These are phyloP conservation scores for Limtongia smithiae DNA, from an alignment of 805 yeast genomes.

Conservation along the genomic window DNA sequence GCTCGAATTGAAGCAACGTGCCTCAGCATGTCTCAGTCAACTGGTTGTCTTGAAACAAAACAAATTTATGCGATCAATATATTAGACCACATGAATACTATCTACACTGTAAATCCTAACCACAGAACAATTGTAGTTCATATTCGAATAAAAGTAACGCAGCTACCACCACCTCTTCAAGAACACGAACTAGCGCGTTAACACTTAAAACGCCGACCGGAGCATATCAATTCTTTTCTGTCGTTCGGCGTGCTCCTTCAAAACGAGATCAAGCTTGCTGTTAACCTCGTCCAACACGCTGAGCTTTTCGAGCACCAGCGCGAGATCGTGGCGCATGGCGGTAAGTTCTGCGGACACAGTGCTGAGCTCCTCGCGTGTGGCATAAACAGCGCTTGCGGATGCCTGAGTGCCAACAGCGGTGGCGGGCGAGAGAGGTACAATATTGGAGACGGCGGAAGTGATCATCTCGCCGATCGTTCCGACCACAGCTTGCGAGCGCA, in stretches of 20 bases:
- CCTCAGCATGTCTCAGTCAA: too few relatives aligned
- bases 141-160: not conserved
- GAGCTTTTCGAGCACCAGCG: not conserved
- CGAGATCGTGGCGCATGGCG: conserved; percentile 1
- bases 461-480: not conserved
- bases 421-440: not conserved
- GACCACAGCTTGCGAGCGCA: not conserved
- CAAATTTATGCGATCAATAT: too few relatives aligned
- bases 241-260: conserved; percentile 2
- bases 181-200: not conserved
- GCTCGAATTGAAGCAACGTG: too few relatives aligned
- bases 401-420: not conserved
- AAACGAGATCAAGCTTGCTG: conserved; percentile 8
- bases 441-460: not conserved
- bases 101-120: too few relatives aligned
- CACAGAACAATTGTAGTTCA: too few relatives aligned
- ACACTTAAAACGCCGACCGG: conserved; percentile 2
- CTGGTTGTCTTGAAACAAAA: too few relatives aligned
- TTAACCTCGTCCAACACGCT: conserved; percentile 3
- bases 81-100: too few relatives aligned
- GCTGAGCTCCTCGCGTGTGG: not conserved
- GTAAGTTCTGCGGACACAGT: not conserved
- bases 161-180: not conserved
- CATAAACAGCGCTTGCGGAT: not conserved
- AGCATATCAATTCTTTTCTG: conserved; percentile 10